Evolutionary conservation across 305 asterid species (phyloP).

Genomic region (Caryopteris hybrid): DNA sequence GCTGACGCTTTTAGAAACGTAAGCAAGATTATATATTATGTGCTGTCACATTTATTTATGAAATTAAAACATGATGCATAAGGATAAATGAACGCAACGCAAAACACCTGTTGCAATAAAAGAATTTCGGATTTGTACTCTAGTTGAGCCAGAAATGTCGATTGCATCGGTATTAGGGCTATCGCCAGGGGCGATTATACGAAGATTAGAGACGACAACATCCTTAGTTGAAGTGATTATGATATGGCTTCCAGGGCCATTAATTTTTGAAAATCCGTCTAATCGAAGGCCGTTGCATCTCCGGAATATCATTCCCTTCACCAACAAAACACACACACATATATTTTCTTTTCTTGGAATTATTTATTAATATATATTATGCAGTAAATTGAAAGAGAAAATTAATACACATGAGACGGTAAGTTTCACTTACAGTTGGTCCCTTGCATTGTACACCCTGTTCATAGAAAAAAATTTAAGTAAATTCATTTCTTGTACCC

Average conservation of each 20-base stretch:
- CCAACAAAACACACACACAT: not conserved
- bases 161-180: conserved; percentile 75
- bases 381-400: no score
- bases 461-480: not conserved
- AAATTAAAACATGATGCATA: no score
- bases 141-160: conserved; percentile 36
- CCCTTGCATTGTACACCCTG: conserved; percentile 55
- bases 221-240: conserved; percentile 32
- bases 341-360: no score
- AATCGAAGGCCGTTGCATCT: conserved; percentile 47
- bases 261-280: conserved; percentile 38
- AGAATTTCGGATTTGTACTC: conserved; percentile 33
- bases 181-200: conserved; percentile 43
- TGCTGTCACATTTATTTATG: no score
- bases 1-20: no score
- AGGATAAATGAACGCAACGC: no score
- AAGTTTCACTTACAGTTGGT: conserved; percentile 37
- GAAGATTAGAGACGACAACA: conserved; percentile 37
- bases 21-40: no score
- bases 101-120: conserved; percentile 49
- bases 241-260: conserved; percentile 54
- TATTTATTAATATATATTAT: no score
- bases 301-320: conserved; percentile 46
- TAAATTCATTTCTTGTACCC: no score
- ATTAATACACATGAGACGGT: not conserved